These are phyloP conservation scores for Fusarium phyllophilum DNA, from an alignment of 2,329 filamentous ascomycete genomes.

Conservation along the genomic window DNA sequence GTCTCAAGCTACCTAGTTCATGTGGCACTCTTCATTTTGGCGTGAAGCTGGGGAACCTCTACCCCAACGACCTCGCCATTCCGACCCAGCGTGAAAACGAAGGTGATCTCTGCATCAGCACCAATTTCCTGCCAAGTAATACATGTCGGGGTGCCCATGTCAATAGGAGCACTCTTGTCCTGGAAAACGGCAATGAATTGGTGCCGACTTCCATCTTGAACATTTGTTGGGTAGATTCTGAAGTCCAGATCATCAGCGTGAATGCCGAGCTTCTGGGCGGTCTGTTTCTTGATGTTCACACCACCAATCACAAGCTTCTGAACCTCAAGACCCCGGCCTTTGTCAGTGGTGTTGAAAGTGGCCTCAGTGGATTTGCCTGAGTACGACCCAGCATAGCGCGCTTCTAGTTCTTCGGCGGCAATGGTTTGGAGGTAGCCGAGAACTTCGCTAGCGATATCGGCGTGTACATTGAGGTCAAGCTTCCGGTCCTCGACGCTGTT, in stretches of 20 bases:
- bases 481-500: slow-evolving; percentile 24
- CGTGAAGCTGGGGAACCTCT: slow-evolving; percentile 11
- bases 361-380: neutral
- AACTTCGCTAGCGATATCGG: slow-evolving; percentile 45
- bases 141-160: slow-evolving; percentile 49
- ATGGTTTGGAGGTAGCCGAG: slow-evolving; percentile 14
- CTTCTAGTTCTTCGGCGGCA: slow-evolving; percentile 21
- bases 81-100: slow-evolving; percentile 7
- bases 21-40: neutral
- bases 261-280: slow-evolving; percentile 36
- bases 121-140: slow-evolving; percentile 46
- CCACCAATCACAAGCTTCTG: slow-evolving; percentile 16
- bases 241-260: slow-evolving; percentile 41
- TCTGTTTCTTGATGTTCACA: slow-evolving; percentile 30
- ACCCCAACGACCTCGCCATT: neutral
- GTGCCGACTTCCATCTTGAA: slow-evolving; percentile 24
- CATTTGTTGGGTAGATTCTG: slow-evolving; percentile 47
- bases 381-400: slow-evolving; percentile 22
- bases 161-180: slow-evolving; percentile 43
- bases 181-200: slow-evolving; percentile 48
- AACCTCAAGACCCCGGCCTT: slow-evolving; percentile 44
- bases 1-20: neutral
- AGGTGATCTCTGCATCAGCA: slow-evolving; percentile 3
- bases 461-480: slow-evolving; percentile 49
- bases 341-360: slow-evolving; percentile 23